Percentiles rank a stretch among this genome's conserved stretches.
These are phyloP conservation scores for Gossypium lobatum DNA, from an alignment of 441 rosid genomes.

Conservation along the genomic window DNA sequence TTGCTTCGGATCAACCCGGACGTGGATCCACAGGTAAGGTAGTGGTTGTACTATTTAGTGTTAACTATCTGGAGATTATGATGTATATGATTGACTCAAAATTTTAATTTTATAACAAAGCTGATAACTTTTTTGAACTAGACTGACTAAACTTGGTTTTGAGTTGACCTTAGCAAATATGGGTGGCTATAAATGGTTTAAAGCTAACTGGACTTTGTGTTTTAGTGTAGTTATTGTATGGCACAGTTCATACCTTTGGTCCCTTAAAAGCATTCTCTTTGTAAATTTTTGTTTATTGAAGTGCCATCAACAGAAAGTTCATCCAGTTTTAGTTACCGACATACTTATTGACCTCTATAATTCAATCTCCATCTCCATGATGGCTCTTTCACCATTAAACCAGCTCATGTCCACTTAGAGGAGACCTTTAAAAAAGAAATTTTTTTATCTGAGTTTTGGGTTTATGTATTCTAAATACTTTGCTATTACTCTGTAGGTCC, in stretches of 20 bases:
- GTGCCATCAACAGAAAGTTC: too few species aligned
- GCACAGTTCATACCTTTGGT: neutral
- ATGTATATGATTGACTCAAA: neutral
- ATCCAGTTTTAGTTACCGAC: too few species aligned
- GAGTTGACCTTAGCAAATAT: neutral
- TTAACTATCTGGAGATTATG: neutral
- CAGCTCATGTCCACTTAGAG: too few species aligned
- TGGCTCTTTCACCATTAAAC: neutral
- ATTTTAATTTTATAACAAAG: neutral
- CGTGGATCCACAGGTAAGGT: constrained; percentile 84
- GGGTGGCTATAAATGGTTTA: neutral
- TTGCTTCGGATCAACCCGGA: constrained; percentile 96
- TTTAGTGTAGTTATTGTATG: neutral
- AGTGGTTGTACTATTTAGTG: neutral
- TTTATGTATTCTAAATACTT: neutral
- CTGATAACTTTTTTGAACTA: neutral
- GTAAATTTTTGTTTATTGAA: too few species aligned
- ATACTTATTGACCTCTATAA: neutral
- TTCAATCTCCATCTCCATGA: constrained; percentile 1
- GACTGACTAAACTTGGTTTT: neutral
- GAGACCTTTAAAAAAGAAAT: too few species aligned
- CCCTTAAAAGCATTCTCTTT: neutral
- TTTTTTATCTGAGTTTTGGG: neutral
- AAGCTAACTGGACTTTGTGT: neutral
- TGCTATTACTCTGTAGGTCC: constrained; percentile 45